Evolutionary conservation across 169 alveolate genomes (phyloP).

Genomic region (Plasmodium knowlesi): DNA sequence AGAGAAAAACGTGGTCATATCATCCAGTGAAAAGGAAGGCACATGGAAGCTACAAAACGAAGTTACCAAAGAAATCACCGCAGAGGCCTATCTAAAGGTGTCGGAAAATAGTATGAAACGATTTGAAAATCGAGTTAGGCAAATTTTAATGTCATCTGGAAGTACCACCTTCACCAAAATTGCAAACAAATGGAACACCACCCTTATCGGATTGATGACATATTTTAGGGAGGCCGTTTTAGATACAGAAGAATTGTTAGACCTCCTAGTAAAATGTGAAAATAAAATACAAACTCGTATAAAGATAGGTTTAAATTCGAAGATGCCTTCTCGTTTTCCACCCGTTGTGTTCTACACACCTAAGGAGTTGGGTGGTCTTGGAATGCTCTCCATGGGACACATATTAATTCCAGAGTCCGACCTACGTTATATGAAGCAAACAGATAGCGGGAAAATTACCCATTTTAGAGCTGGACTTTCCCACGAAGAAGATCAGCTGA

Average conservation of each 20-base stretch:
- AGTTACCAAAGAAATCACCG: conserved; percentile 98
- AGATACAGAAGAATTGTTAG: conserved; percentile 98
- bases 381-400: conserved; percentile 99
- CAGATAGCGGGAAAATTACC: conserved; percentile 97
- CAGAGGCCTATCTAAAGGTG: conserved; percentile 98
- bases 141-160: conserved; percentile 99
- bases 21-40: conserved; percentile 91
- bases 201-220: conserved; percentile 98
- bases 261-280: conserved; percentile 98
- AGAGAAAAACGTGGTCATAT: conserved; percentile 52
- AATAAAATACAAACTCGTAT: conserved; percentile 99
- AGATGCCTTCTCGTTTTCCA: conserved; percentile 99
- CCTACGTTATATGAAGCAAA: conserved; percentile 95
- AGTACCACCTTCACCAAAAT: conserved; percentile 99
- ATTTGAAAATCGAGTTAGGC: conserved; percentile 97
- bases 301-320: conserved; percentile 99
- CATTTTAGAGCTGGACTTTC: conserved; percentile 99
- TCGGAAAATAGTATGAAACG: conserved; percentile 97
- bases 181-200: conserved; percentile 99
- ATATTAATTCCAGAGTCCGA: conserved; percentile 99
- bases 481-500: conserved; percentile 99
- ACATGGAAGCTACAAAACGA: conserved; percentile 99
- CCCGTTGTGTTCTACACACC: conserved; percentile 99
- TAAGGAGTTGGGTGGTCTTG: conserved; percentile 99
- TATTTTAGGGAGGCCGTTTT: conserved; percentile 99